A percentile compares a stretch with the other conserved stretches of the same genome.
Conservation (phyloP, 805 yeast species). For the Metschnikowia baotianmanensis region DNA sequence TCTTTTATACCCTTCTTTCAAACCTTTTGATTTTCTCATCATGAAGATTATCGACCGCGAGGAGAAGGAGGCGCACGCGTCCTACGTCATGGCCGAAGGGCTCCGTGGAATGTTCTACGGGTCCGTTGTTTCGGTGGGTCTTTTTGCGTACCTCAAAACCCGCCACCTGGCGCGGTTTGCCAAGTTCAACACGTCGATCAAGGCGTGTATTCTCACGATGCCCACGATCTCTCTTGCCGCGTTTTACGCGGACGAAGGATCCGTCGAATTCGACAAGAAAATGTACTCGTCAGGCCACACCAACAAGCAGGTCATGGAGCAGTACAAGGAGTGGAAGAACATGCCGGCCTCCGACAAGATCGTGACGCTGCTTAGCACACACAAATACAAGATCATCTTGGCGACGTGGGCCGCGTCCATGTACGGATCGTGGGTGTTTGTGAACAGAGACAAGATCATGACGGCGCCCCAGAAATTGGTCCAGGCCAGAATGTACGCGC, state of each 20-base stretch:
- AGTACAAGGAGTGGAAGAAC: slow-evolving; percentile 34
- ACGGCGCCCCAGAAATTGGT: slow-evolving; percentile 27
- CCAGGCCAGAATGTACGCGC: slow-evolving; percentile 32
- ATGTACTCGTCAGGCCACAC: slow-evolving; percentile 33
- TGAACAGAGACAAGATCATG: slow-evolving; percentile 28
- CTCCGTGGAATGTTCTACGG: slow-evolving; percentile 40
- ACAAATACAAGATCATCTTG: slow-evolving; percentile 38
- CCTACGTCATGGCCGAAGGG: slow-evolving; percentile 36
- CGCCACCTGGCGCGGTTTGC: slow-evolving; percentile 34
- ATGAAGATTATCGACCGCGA: slow-evolving; percentile 40
- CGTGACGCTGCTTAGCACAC: slow-evolving; percentile 25
- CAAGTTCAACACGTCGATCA: slow-evolving; percentile 37
- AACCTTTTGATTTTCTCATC: too few relatives aligned
- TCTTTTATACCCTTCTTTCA: not conserved
- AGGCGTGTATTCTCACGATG: slow-evolving; percentile 37
- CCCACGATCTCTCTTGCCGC: slow-evolving; percentile 40
- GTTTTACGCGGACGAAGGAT: slow-evolving; percentile 45
- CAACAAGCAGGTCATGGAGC: slow-evolving; percentile 31
- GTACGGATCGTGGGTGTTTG: slow-evolving; percentile 30
- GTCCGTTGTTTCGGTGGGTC: slow-evolving; percentile 28
- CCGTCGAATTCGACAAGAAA: slow-evolving; percentile 40
- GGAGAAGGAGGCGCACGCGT: slow-evolving; percentile 40
- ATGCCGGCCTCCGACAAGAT: slow-evolving; percentile 31
- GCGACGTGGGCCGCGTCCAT: slow-evolving; percentile 40
- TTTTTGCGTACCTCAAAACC: slow-evolving; percentile 31